Base-by-base conservation (phyloP, 208 protist genomes). In the Sergeia podlipaevii region DNA sequence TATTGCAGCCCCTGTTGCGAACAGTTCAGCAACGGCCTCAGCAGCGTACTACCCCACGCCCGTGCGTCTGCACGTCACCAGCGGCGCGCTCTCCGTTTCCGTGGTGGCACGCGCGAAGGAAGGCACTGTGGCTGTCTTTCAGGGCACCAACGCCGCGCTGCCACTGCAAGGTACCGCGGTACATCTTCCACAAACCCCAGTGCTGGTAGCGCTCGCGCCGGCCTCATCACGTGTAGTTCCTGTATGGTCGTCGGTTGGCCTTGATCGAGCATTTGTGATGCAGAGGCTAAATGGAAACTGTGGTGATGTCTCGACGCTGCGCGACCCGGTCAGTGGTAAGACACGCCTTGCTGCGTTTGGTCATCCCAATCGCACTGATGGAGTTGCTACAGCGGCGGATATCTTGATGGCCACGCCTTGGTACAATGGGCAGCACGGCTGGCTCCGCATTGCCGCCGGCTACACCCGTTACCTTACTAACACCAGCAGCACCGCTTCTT, bases 121-220 rank as follows among this genome's bases (percentile, higher is more conserved):
- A 1, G 72, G 65, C 13, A 39, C 57, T 17, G 34, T 85, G 21
- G 65, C 64, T 15, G 58, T 81, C 18, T 51, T 71, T 46, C 71
- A 83, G 45, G 58, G 77, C 42, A 65, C 49, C 60, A 72, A 83
- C 49, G 59, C 71, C 5, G 57, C 33, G 8, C 46, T 85, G 33
- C 29, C 39, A 10, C 45, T 90, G 28, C 56, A 65, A 4, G 82
- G 77, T 10, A 65, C 74, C 32, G 74, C 77, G 0, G 75, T 90
- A 3, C 60, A 47, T 43, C 64, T 74, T 39, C 58, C 36, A 24
- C 60, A 50, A 30, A 62, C 65, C 37, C 66, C 69, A 18, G 45
- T 89, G 29, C 65, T 66, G 8, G 30, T 85, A 3, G 74, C 73
- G 17, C 55, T 89, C 7, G 68, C 64, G 17, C 48, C 70, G 26